Evolutionary conservation across 73 alveolate genomes (phyloP).

Genomic region (Effrenium voratum): DNA sequence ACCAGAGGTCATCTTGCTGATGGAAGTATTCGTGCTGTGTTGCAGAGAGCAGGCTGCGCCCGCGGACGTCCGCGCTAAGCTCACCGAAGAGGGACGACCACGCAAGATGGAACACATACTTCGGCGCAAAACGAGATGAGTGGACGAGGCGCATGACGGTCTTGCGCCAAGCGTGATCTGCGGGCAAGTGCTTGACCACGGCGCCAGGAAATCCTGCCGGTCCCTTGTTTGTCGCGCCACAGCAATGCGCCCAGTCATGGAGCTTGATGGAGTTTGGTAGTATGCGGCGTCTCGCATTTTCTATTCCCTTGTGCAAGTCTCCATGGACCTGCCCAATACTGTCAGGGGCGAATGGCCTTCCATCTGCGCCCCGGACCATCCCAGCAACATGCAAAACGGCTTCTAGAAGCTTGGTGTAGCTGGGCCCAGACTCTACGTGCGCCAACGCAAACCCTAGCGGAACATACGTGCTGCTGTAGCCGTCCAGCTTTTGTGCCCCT

Average conservation of each 20-base stretch:
- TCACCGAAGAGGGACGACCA: background rate
- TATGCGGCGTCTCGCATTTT: background rate
- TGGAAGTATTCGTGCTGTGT: background rate
- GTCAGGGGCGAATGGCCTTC: background rate
- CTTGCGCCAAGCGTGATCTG: background rate
- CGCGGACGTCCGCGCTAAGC: background rate
- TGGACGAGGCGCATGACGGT: background rate
- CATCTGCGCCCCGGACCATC: background rate
- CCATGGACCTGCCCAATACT: background rate
- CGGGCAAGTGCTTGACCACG: background rate
- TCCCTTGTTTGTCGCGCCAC: background rate
- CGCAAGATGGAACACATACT: background rate
- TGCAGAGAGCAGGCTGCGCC: background rate
- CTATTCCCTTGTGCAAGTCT: background rate
- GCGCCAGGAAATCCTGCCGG: background rate
- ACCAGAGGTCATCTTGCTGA: background rate
- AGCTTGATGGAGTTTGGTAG: background rate
- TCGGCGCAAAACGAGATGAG: background rate
- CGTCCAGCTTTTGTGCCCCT: background rate
- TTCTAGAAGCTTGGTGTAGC: background rate
- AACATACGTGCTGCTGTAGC: background rate
- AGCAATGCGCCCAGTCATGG: constrained; percentile 4
- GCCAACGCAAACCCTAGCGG: constrained; percentile 42
- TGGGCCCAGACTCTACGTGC: background rate
- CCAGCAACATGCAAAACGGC: background rate